Percentiles rank a stretch among this genome's conserved stretches.
Conservation (phyloP, 208 protist species). For the Leishmania arabica region DNA sequence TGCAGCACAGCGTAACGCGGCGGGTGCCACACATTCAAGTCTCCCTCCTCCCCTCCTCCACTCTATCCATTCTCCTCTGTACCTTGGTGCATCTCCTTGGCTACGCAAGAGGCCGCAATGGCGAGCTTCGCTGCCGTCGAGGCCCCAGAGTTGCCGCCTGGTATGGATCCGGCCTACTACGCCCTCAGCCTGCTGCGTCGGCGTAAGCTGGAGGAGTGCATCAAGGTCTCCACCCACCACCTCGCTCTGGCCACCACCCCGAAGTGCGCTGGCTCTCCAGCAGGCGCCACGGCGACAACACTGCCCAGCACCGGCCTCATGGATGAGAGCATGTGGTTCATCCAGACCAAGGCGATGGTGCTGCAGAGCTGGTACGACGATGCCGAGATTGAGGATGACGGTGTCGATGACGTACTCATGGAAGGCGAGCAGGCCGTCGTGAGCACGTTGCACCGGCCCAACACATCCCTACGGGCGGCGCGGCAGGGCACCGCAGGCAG, state of each 20-base stretch:
- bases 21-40: neutral
- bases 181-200: slow-evolving; percentile 87
- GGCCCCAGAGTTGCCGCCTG: slow-evolving; percentile 42
- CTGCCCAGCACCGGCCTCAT: slow-evolving; percentile 6
- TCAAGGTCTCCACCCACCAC: slow-evolving; percentile 74
- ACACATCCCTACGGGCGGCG: slow-evolving; percentile 77
- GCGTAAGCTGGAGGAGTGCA: slow-evolving; percentile 83
- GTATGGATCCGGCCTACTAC: slow-evolving; percentile 92
- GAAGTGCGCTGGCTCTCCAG: neutral
- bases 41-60: too few relatives aligned
- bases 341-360: slow-evolving; percentile 92
- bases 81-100: neutral
- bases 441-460: slow-evolving; percentile 73
- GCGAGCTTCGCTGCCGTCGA: slow-evolving; percentile 2
- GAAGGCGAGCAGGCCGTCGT: slow-evolving; percentile 92
- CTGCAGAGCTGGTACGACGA: slow-evolving; percentile 95
- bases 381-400: slow-evolving; percentile 95
- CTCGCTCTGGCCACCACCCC: slow-evolving; percentile 37
- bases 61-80: too few relatives aligned
- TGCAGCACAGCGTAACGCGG: neutral
- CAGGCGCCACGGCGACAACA: neutral
- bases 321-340: slow-evolving; percentile 90
- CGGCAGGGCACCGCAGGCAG: slow-evolving; percentile 32
- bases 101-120: slow-evolving; percentile 1
- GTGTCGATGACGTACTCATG: slow-evolving; percentile 91